A percentile compares a stretch with the other conserved stretches of the same genome.
Conservation (phyloP, 305 asterid genomes). For the Plantago coronopus region DNA sequence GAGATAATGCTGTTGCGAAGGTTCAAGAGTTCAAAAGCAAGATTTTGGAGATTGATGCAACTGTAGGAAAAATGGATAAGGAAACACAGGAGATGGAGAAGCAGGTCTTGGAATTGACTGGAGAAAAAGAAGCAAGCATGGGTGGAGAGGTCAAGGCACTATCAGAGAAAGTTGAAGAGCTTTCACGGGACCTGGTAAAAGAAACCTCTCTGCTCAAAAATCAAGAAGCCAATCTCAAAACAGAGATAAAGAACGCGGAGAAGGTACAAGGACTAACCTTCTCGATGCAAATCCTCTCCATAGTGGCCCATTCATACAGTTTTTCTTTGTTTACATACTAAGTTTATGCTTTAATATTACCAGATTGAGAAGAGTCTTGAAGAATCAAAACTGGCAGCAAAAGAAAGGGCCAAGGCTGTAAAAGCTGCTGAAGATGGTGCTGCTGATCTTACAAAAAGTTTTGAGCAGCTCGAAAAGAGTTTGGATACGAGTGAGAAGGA, state of each 20-base stretch:
- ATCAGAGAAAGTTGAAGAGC: conserved; percentile 72
- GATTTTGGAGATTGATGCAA: conserved; percentile 54
- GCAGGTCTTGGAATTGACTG: conserved; percentile 49
- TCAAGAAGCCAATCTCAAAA: conserved; percentile 62
- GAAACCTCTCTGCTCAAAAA: conserved; percentile 69
- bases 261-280: conserved; percentile 45
- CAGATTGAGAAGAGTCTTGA: conserved; percentile 68
- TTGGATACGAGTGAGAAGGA: conserved; percentile 89
- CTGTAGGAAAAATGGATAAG: conserved; percentile 46
- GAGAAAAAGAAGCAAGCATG: conserved; percentile 77
- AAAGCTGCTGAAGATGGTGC: conserved; percentile 79
- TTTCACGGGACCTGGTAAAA: conserved; percentile 71
- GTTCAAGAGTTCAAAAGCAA: conserved; percentile 58
- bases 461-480: conserved; percentile 67
- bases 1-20: conserved; percentile 60
- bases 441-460: conserved; percentile 57
- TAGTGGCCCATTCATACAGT: neutral
- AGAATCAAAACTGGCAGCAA: conserved; percentile 72
- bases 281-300: conserved; percentile 14
- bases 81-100: conserved; percentile 72
- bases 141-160: conserved; percentile 86
- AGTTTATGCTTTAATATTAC: conserved; percentile 18
- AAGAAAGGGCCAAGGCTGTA: conserved; percentile 62
- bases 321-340: conserved; percentile 10
- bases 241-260: conserved; percentile 60